These are phyloP conservation scores for Chaetomium strumarium DNA, from an alignment of 2,329 filamentous ascomycete genomes.

Conservation along the genomic window DNA sequence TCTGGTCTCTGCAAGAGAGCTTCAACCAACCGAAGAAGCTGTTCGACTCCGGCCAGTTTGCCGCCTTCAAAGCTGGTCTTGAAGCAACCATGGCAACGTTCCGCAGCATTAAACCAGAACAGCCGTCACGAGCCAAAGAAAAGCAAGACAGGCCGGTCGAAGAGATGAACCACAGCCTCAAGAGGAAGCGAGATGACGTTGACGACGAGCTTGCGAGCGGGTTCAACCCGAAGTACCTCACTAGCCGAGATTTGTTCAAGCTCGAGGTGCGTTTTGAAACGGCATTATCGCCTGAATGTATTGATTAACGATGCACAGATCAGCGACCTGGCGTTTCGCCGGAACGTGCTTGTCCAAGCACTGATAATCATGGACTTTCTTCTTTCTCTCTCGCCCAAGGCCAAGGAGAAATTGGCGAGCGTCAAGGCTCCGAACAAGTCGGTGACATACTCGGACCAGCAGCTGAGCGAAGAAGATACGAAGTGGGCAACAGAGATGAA, in stretches of 20 bases:
- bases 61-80: constrained; percentile 73
- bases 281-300: too few relatives aligned
- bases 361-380: constrained; percentile 94
- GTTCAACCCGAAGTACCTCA: constrained; percentile 97
- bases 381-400: constrained; percentile 75
- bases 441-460: constrained; percentile 72
- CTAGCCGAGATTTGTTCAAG: constrained; percentile 93
- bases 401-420: constrained; percentile 71
- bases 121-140: constrained; percentile 39
- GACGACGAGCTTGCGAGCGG: constrained; percentile 60
- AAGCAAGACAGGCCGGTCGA: constrained; percentile 41
- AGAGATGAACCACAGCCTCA: constrained; percentile 59
- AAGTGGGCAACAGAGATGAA: constrained; percentile 82
- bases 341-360: constrained; percentile 91
- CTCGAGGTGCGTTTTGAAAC: constrained; percentile 62
- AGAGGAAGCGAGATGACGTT: constrained; percentile 62
- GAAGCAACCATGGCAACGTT: constrained; percentile 59
- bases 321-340: constrained; percentile 86
- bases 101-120: constrained; percentile 44
- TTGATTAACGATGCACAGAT: constrained; percentile 47
- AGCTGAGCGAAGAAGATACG: constrained; percentile 75
- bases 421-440: constrained; percentile 71
- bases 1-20: constrained; percentile 87
- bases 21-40: constrained; percentile 86
- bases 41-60: constrained; percentile 66